Conservation (phyloP, 2,329 filamentous ascomycete species). For the Emydomyces testavorans region DNA sequence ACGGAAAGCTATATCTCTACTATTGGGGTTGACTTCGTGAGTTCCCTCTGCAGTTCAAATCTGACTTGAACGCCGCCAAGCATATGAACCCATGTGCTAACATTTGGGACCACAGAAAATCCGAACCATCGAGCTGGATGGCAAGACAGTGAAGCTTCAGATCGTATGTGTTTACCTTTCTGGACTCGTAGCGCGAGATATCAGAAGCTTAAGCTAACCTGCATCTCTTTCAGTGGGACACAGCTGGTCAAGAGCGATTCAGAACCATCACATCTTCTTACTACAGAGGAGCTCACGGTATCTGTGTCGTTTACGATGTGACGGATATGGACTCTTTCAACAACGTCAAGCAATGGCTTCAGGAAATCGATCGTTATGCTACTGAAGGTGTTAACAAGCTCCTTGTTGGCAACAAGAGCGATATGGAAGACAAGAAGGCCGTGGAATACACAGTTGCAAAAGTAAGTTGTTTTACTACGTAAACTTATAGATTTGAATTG, state of each 20-base stretch:
- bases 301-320: slow-evolving; percentile 99
- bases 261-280: slow-evolving; percentile 99
- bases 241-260: slow-evolving; percentile 97
- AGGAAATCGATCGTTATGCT: slow-evolving; percentile 98
- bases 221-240: slow-evolving; percentile 69
- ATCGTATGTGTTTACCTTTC: slow-evolving; percentile 58
- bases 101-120: slow-evolving; percentile 62
- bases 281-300: slow-evolving; percentile 97
- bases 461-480: slow-evolving; percentile 43
- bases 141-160: slow-evolving; percentile 99
- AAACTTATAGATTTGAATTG: background rate
- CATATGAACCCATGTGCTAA: slow-evolving; percentile 8
- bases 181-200: background rate
- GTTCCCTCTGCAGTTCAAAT: slow-evolving; percentile 29
- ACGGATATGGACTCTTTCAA: slow-evolving; percentile 99
- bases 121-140: slow-evolving; percentile 96
- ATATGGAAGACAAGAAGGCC: slow-evolving; percentile 99
- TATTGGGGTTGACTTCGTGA: slow-evolving; percentile 96
- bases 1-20: slow-evolving; percentile 99
- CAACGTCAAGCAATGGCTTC: slow-evolving; percentile 99
- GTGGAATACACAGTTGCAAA: slow-evolving; percentile 99
- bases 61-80: background rate
- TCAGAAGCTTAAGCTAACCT: background rate
- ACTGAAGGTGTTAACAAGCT: slow-evolving; percentile 99
- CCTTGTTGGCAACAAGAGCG: slow-evolving; percentile 98